Evolutionary conservation across 345 rosid species (phyloP).

Genomic region (Linum lewisii): DNA sequence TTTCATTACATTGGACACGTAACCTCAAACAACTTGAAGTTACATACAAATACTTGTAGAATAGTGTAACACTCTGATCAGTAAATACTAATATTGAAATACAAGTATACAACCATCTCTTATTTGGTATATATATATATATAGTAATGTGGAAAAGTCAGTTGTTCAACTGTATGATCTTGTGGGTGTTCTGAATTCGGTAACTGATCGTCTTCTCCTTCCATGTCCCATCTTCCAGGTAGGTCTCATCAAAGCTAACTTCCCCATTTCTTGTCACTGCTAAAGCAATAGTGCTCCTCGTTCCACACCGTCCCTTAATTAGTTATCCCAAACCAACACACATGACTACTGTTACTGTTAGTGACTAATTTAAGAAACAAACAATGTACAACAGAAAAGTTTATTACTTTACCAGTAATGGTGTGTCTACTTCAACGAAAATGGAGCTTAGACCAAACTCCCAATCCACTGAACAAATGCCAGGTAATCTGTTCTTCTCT

Average conservation of each 20-base stretch:
- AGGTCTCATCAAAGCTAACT: constrained; percentile 45
- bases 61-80: no score
- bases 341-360: background rate
- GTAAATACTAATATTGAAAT: no score
- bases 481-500: constrained; percentile 40
- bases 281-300: constrained; percentile 48
- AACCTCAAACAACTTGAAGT: no score
- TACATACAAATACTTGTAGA: no score
- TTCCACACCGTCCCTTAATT: constrained; percentile 47
- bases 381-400: background rate
- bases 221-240: constrained; percentile 43
- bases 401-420: constrained; percentile 30
- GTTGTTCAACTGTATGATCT: constrained; percentile 10
- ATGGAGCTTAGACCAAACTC: constrained; percentile 42
- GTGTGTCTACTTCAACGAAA: constrained; percentile 46
- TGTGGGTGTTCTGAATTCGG: constrained; percentile 21
- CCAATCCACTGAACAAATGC: constrained; percentile 49
- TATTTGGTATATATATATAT: no score
- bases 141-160: no score
- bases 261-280: constrained; percentile 31
- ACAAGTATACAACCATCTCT: no score
- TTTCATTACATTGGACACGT: no score
- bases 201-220: constrained; percentile 34
- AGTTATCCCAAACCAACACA: background rate
- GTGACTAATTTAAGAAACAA: no score